These are phyloP conservation scores for Quambalaria eucalypti DNA, from an alignment of 1,284 basidiomycete genomes.

Conservation along the genomic window DNA sequence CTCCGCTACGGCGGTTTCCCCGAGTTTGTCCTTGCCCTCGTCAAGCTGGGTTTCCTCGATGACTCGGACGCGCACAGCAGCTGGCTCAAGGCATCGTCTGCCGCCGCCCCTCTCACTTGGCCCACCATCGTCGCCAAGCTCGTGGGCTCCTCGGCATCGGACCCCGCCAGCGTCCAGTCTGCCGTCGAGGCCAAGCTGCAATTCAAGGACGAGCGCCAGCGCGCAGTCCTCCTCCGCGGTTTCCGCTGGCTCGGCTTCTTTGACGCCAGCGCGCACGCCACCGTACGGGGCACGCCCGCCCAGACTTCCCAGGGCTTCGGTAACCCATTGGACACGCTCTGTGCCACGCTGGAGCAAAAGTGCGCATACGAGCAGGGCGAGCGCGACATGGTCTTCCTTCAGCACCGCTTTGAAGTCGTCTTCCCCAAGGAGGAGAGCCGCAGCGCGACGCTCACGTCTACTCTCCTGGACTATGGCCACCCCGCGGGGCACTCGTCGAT, in stretches of 20 bases:
- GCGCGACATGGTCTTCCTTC: constrained; percentile 91
- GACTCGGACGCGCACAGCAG: constrained; percentile 59
- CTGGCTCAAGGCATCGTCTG: constrained; percentile 52
- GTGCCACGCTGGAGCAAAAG: constrained; percentile 76
- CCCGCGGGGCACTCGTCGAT: constrained; percentile 77
- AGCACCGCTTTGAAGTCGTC: constrained; percentile 61
- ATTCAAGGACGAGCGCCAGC: constrained; percentile 32
- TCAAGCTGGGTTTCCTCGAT: constrained; percentile 79
- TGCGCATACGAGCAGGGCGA: constrained; percentile 87
- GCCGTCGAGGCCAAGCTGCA: constrained; percentile 27
- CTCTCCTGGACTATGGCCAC: constrained; percentile 81
- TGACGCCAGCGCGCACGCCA: constrained; percentile 53
- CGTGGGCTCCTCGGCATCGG: constrained; percentile 63
- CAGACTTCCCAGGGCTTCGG: constrained; percentile 59
- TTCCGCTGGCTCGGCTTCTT: constrained; percentile 90
- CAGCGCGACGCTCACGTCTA: constrained; percentile 81
- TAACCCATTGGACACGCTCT: constrained; percentile 88
- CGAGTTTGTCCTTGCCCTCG: constrained; percentile 83
- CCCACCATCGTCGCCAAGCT: constrained; percentile 68
- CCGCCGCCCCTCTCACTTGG: constrained; percentile 50
- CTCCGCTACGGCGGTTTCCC: constrained; percentile 96
- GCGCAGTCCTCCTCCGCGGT: constrained; percentile 29
- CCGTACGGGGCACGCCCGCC: constrained; percentile 44
- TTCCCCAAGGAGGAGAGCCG: constrained; percentile 57
- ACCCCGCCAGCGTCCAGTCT: constrained; percentile 46